These are phyloP conservation scores for Puccinia novopanici DNA, from an alignment of 1,284 basidiomycete species.

Conservation along the genomic window DNA sequence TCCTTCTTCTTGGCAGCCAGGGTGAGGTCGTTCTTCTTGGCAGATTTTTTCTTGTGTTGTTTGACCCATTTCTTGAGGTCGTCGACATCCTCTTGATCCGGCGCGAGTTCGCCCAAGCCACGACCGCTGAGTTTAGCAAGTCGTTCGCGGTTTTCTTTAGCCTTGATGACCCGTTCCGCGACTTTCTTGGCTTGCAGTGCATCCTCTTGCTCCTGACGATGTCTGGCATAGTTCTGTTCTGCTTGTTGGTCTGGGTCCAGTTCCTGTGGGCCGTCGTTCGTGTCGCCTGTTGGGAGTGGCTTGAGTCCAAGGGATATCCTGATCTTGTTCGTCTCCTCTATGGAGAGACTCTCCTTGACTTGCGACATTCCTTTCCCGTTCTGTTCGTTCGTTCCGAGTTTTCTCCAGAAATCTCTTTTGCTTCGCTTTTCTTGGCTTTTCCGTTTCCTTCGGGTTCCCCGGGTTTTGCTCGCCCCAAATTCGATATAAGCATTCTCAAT, in stretches of 20 bases:
- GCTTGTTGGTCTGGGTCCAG: constrained; percentile 63
- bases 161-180: constrained; percentile 63
- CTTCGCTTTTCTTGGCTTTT: background rate
- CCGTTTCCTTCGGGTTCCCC: background rate
- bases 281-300: constrained; percentile 78
- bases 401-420: no score
- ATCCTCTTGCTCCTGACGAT: constrained; percentile 68
- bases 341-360: constrained; percentile 72
- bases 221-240: constrained; percentile 77
- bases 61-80: constrained; percentile 84
- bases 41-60: constrained; percentile 71
- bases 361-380: constrained; percentile 25
- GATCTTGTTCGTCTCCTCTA: constrained; percentile 98
- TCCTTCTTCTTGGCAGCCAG: constrained; percentile 68
- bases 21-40: constrained; percentile 61
- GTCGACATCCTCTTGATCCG: constrained; percentile 67
- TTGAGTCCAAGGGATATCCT: constrained; percentile 91
- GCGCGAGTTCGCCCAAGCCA: constrained; percentile 74
- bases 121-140: constrained; percentile 83
- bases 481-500: no score
- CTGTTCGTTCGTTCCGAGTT: no score
- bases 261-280: constrained; percentile 61
- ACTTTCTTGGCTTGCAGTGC: constrained; percentile 15
- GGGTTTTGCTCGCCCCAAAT: no score
- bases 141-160: constrained; percentile 86